A percentile compares a stretch with the other conserved stretches of the same genome.
Evolutionary conservation across 2,329 filamentous ascomycete species (phyloP).

Genomic region (Hymenoscyphus fraxineus): DNA sequence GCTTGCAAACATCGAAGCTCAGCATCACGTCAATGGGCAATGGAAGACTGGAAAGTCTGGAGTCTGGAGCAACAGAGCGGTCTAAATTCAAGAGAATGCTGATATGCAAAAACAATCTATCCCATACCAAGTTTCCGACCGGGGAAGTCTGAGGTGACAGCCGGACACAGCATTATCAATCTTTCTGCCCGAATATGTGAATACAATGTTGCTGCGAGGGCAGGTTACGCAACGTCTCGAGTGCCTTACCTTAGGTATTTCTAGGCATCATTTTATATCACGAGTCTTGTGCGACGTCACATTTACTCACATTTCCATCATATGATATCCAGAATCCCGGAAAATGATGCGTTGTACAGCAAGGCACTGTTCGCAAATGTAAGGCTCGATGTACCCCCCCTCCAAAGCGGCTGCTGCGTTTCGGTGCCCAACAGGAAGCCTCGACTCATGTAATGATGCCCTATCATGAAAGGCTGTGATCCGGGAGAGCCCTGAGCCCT

Average conservation of each 20-base stretch:
- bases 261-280: conserved; percentile 15
- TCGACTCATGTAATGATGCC: conserved; percentile 30
- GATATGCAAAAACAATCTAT: conserved; percentile 10
- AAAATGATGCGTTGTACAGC: conserved; percentile 49
- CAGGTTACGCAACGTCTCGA: conserved; percentile 13
- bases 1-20: not conserved
- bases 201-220: conserved; percentile 14
- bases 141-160: conserved; percentile 26
- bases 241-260: conserved; percentile 10
- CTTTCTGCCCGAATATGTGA: conserved; percentile 22
- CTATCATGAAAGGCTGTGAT: conserved; percentile 29
- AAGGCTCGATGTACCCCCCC: conserved; percentile 27
- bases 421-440: conserved; percentile 31
- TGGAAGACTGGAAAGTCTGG: conserved; percentile 17
- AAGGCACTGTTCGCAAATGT: conserved; percentile 20
- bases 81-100: conserved; percentile 17
- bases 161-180: conserved; percentile 18
- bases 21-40: conserved; percentile 26
- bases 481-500: conserved; percentile 11
- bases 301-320: conserved; percentile 20
- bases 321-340: conserved; percentile 28
- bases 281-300: conserved; percentile 28
- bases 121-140: conserved; percentile 10
- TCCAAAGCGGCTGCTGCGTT: conserved; percentile 29
- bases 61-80: conserved; percentile 24